Evolutionary conservation across 495 filamentous ascomycete genomes (phyloP), one percentile per base, ranked within the genome.

Genomic region (Penicillium desertorum): DNA sequence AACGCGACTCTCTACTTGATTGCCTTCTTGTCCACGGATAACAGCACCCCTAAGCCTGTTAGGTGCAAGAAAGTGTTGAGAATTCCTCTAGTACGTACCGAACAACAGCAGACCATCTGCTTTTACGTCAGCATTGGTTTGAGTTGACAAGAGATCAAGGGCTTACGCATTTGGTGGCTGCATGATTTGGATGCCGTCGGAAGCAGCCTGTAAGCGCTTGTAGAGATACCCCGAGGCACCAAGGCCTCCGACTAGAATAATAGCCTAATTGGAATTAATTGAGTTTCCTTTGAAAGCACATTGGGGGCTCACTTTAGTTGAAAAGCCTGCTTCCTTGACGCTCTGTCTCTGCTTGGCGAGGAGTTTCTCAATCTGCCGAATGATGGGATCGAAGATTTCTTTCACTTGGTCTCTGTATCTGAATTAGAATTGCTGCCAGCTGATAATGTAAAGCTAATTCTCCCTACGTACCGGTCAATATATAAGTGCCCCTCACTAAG

Each of bases 181-280:
- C 64, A 88, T 74, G 20, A 88, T 73, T 41, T 78, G 71, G 11
- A 85, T 71, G 0, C 63, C 64, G 17, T 76, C 68, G 16, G 71
- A 66, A 6, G 66, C 53, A 19, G 65, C 62, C 51, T 78, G 71
- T 48, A 90, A 66, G 0, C 81, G 74, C 59, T 79, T 78, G 57
- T 80, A 83, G 48, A 90, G 77, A 65, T 88, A 89, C 59, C 80
- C 82, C 20, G 81, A 86, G 37, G 81, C 77, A n/a, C 87, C 87
- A 56, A 89, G 87, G 0, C 88, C 88, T 4, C 87, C 87, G 16
- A 90, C 88, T 0, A 90, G 77, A n/a, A 89, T 72, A 32, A 90
- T 83, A 3, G 83, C 80, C 60, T 79, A 30, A 5, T 69, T 11
- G 74, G 71, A 5, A 11, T 57, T 37, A 34, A 30, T 42, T 44